Evolutionary conservation across 2,329 filamentous ascomycete species (phyloP), one percentile per base, ranked within the genome.

Genomic region (Neonectria hederae): DNA sequence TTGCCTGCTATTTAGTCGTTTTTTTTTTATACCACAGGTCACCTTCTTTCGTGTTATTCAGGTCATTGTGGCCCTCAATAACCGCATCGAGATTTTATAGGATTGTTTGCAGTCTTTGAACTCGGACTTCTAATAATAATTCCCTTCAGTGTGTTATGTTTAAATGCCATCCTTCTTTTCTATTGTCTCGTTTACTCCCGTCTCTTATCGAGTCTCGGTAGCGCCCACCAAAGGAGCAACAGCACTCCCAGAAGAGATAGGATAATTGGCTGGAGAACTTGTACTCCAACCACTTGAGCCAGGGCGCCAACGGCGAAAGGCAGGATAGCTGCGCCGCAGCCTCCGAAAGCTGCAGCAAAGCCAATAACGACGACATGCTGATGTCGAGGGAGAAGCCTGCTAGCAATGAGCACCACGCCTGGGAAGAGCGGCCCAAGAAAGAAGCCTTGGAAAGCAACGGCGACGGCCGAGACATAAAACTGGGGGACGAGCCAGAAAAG

Each of bases 401-500:
- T 92, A 28, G 89, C 87, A 3, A 87, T 88, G 0, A 93, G 87
- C 1, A 95, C 83, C 0, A 86, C 90, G 3, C 89, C 90, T 0
- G 92, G 91, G 77, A 94, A 95, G 19, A 95, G 77, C 0, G 92
- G 92, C 0, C 92, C 92, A 0, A 96, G 83, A 74, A 94, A 93
- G 82, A 95, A 93, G 0, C 92, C 92, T 65, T 93, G 86, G 0
- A 95, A 76, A 0, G 88, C 82, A 11, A 93, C 89, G 5, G 90
- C 88, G 2, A 94, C 84, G 0, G 91, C 90, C 0, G 90, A 92
- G 6, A 92, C 90, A 72, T 91, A 87, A 75, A 94, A 93, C 56
- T 90, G 86, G 0, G 92, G 92, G 0, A 96, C 89, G 2, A 94
- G 87, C 92, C 92, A 96, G 80, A 95, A 92, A 43, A 95, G 77